Base-by-base conservation (phyloP, 305 asterid genomes). In the Galium porrigens region DNA sequence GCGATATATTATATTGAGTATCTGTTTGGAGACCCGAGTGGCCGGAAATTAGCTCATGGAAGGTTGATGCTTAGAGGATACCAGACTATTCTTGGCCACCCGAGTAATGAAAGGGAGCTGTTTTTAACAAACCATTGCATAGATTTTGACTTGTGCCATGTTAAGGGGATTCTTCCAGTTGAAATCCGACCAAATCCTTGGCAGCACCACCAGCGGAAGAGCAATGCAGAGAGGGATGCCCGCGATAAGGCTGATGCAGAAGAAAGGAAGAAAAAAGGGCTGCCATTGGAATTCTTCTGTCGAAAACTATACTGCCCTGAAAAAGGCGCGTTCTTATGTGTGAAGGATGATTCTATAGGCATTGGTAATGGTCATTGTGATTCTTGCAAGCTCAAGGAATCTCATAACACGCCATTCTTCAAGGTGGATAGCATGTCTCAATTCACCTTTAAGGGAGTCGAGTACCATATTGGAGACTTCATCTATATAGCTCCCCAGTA, bases 111-210 rank as follows among this genome's bases (percentile, higher is more conserved):
- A 46, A 55, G 60, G 52, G 76, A 72, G 54, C 55, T 72, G 36
- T 72, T 72, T 67, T 37, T 72, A 42, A 72, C 76, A 37, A 67
- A 72, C 39, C 54, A 61, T 14, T 72, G 76, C 58, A 51, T 52
- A 17, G 66, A 72, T 0, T 63, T 72, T 42, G 76, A 62, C 27
- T 65, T 72, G 20, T 58, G 9, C 34, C 57, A 61, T 61, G 61
- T 72, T 30, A 33, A 4, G 34, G 68, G 66, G 32, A 62, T 15
- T 3, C 46, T 54, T 0, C n/a, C 36, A 3, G 59, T 67, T 2
- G 61, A 67, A 36, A 61, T 67, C 39, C 65, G 58, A 18, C 2
- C 44, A 29, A 5, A 36, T 20, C 49, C 48, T 10, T 67, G 68
- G 67, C 64, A 52, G 17, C 36, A 61, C 34, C 53, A 54, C 33